phyloP scores from a whole-genome alignment of 1,139 yeast species.

The Kurtzmaniella quercitrusa region DNA sequence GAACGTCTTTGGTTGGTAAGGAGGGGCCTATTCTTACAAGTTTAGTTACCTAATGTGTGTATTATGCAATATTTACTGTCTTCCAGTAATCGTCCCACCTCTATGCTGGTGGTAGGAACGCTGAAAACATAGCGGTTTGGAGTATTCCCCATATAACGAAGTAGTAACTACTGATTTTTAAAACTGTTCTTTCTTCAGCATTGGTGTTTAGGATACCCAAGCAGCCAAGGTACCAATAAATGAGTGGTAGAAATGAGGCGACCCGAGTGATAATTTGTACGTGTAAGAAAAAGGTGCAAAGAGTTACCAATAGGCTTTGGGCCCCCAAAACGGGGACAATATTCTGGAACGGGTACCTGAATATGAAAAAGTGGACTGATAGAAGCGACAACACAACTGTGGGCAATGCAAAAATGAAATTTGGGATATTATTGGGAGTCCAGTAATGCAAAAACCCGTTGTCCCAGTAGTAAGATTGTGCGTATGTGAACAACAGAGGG shows the following conservation, averaged over 20 bases:
- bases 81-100: background rate
- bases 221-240: conserved; percentile 65
- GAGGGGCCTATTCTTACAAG: background rate
- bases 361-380: conserved; percentile 26
- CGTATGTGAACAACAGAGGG: conserved; percentile 67
- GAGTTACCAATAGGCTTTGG: conserved; percentile 37
- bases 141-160: conserved; percentile 51
- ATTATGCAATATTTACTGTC: background rate
- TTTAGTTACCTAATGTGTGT: background rate
- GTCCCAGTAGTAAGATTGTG: conserved; percentile 82
- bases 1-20: background rate
- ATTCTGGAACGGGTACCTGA: conserved; percentile 32
- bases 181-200: conserved; percentile 9
- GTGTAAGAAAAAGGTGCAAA: conserved; percentile 66
- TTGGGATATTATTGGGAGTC: conserved; percentile 77
- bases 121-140: conserved; percentile 59
- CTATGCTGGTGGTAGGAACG: conserved; percentile 74
- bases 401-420: conserved; percentile 77
- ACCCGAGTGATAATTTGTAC: conserved; percentile 83
- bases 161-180: conserved; percentile 31
- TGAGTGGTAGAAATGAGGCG: conserved; percentile 69
- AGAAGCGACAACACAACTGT: conserved; percentile 40
- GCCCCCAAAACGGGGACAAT: conserved; percentile 32
- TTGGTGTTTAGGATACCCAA: conserved; percentile 17
- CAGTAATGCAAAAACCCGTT: conserved; percentile 79